Evolutionary conservation across 805 yeast species (phyloP), one percentile per base, ranked within the genome.

Genomic region (Dipodascopsis tothii): DNA sequence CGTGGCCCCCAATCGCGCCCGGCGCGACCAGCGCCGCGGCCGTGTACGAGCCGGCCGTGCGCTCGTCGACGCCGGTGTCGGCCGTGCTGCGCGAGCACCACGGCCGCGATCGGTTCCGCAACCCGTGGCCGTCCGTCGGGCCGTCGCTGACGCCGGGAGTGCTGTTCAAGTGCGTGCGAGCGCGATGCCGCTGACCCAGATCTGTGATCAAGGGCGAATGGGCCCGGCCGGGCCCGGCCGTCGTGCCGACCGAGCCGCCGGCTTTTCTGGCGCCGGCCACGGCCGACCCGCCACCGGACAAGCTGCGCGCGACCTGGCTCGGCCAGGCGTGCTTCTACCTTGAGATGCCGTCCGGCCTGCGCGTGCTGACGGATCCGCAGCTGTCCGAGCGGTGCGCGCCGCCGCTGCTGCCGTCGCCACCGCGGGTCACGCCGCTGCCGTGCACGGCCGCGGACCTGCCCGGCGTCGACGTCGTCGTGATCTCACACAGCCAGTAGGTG

Each of bases 371-470:
- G 11, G 52, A 48, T 32, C 52, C 52, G 6, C 22, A 39, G 7
- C 25, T 45, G 14, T 42, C 46, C 11, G 17, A 35, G 6, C 37
- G 46, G 37, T 48, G 52, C 30, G 46, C 39, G 5, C 50, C 52
- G 27, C 17, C 14, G 18, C 38, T 19, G 33, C 3, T 33, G 4
- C 46, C 44, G 3, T 96, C 96, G 0, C 96, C 96, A 4, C 78
- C 79, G 57, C 69, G 97, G 52, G 74, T 87, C 16, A 73, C 82
- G 0, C 78, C 80, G n/a, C 68, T 84, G 19, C 95, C 96, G 0
- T 74, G 84, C 62, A 51, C 66, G 9, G 59, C 82, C n/a, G 70
- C 70, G 1, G 81, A 80, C 11, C 68, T 87, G 11, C 83, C 86
- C 9, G 63, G 66, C 28, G 82, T 87, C 1, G 78, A 85, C 51